These are phyloP conservation scores for Abelmoschus esculentus DNA, from an alignment of 345 rosid species.

Conservation along the genomic window DNA sequence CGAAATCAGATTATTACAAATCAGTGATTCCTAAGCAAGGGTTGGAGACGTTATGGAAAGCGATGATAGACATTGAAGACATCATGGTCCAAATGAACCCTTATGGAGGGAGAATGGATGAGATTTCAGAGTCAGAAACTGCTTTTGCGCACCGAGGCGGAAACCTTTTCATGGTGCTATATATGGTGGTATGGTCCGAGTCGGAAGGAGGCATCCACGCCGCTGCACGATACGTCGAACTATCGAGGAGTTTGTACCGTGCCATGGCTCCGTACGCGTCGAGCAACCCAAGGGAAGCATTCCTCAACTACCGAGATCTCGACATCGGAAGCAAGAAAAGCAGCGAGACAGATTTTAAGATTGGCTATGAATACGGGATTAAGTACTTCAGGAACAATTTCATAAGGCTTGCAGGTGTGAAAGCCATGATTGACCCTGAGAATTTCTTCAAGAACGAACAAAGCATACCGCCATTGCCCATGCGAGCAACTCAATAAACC, in stretches of 20 bases:
- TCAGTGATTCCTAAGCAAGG: neutral
- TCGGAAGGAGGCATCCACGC: neutral
- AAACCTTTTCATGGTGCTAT: neutral
- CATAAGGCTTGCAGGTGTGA: conserved; percentile 24
- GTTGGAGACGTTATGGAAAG: neutral
- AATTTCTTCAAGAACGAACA: conserved; percentile 40
- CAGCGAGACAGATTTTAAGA: neutral
- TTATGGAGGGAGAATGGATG: conserved; percentile 2
- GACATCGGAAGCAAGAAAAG: neutral
- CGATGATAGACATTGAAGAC: neutral
- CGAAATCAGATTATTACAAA: neutral
- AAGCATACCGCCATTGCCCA: neutral
- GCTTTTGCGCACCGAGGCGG: neutral
- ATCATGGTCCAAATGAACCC: neutral
- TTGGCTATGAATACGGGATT: conserved; percentile 7
- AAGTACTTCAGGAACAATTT: conserved; percentile 23
- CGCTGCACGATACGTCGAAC: too few relatives aligned
- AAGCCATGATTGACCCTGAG: conserved; percentile 28
- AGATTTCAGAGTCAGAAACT: neutral
- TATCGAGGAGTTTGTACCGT: neutral
- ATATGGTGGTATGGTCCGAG: neutral
- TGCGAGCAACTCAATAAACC: neutral
- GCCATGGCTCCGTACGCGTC: neutral
- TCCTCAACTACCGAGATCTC: neutral
- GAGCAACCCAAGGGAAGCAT: neutral